A percentile compares a stretch with the other conserved stretches of the same genome.
Evolutionary conservation across 1,284 basidiomycete genomes (phyloP).

Genomic region (Ustilago xerochloae): DNA sequence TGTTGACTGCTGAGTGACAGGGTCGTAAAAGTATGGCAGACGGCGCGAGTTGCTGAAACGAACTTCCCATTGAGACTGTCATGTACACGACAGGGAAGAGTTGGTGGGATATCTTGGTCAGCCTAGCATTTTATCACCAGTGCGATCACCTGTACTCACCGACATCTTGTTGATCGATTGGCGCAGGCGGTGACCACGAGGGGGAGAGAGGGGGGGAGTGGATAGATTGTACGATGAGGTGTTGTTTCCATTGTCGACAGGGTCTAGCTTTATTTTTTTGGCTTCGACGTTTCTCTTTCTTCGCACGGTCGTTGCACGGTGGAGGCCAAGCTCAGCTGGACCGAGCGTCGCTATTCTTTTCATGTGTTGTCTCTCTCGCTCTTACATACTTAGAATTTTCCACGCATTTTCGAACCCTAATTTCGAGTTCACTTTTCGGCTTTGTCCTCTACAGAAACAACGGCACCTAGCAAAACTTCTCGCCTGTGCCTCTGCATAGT

Average conservation of each 20-base stretch:
- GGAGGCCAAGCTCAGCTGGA: slow-evolving; percentile 3
- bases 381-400: too few relatives aligned
- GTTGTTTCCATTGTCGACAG: slow-evolving; percentile 4
- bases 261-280: background rate
- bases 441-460: too few relatives aligned
- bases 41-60: slow-evolving; percentile 79
- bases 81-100: background rate
- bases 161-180: background rate
- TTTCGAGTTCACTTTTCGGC: background rate
- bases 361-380: too few relatives aligned
- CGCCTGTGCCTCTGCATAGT: too few relatives aligned
- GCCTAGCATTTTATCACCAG: background rate
- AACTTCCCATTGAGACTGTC: slow-evolving; percentile 62
- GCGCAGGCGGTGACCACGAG: background rate
- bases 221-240: background rate
- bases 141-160: slow-evolving; percentile 1
- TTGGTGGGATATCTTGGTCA: background rate
- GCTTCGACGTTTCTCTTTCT: background rate
- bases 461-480: too few relatives aligned
- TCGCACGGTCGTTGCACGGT: background rate
- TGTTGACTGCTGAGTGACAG: slow-evolving; percentile 76
- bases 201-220: background rate
- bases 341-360: slow-evolving; percentile 9
- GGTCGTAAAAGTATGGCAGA: slow-evolving; percentile 90
- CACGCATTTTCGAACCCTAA: background rate